phyloP scores from a whole-genome alignment of 768 basidiomycete genomes.

The Leccinum incarnatum region DNA sequence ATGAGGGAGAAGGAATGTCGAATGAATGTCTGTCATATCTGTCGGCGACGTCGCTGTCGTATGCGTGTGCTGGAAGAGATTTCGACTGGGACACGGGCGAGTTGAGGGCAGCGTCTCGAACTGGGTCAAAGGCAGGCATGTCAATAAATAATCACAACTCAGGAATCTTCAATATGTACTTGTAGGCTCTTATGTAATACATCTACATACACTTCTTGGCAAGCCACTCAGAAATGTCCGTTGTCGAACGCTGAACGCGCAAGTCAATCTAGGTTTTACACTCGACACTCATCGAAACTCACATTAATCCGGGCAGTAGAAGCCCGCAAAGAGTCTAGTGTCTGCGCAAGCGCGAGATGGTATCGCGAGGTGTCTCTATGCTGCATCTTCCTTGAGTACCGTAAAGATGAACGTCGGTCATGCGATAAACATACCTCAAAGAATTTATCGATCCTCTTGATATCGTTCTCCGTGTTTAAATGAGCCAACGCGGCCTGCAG shows the following conservation, averaged over 20 bases:
- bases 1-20: conserved; percentile 35
- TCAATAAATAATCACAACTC: conserved; percentile 15
- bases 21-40: conserved; percentile 28
- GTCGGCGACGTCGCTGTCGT: conserved; percentile 26
- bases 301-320: conserved; percentile 64
- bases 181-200: conserved; percentile 17
- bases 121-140: conserved; percentile 70
- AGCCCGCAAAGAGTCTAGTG: conserved; percentile 64
- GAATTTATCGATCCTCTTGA: conserved; percentile 59
- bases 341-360: conserved; percentile 60
- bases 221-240: conserved; percentile 57
- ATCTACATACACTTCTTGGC: conserved; percentile 11
- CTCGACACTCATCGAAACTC: conserved; percentile 9
- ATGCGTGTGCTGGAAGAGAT: conserved; percentile 29
- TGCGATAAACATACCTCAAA: conserved; percentile 56
- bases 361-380: conserved; percentile 71
- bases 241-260: conserved; percentile 49
- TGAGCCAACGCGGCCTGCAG: conserved; percentile 37
- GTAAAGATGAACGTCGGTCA: background rate
- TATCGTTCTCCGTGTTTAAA: conserved; percentile 69
- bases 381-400: conserved; percentile 30
- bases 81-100: conserved; percentile 57
- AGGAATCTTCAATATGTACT: no score
- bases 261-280: background rate
- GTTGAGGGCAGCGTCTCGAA: conserved; percentile 82